phyloP scores from a whole-genome alignment of 352 stramenopile species.

The Pythium scleroteichum region DNA sequence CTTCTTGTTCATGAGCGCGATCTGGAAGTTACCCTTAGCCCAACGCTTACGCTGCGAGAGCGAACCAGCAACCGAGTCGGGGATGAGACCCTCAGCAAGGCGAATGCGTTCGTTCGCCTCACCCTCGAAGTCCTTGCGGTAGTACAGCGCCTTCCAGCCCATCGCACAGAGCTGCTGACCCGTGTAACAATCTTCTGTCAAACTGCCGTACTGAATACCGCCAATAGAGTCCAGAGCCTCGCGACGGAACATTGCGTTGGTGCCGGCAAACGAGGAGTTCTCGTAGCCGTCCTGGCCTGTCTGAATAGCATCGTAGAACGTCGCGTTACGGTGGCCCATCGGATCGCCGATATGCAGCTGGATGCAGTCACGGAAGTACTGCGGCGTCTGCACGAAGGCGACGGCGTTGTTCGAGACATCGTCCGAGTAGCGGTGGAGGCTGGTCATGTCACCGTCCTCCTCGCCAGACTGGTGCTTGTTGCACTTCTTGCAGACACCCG shows the following conservation, averaged over 20 bases:
- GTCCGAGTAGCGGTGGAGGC: constrained; percentile 38
- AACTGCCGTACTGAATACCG: constrained; percentile 50
- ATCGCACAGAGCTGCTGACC: constrained; percentile 39
- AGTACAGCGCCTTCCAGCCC: constrained; percentile 52
- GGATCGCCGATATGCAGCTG: constrained; percentile 49
- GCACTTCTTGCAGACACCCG: constrained; percentile 39
- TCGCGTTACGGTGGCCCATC: constrained; percentile 47
- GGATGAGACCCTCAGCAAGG: constrained; percentile 42
- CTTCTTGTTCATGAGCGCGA: constrained; percentile 49
- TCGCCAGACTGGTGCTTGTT: constrained; percentile 24
- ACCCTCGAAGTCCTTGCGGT: constrained; percentile 52
- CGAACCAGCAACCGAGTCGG: constrained; percentile 41
- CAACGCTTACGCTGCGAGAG: constrained; percentile 39
- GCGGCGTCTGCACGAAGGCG: constrained; percentile 48
- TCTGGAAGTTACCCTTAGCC: constrained; percentile 48
- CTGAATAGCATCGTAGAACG: constrained; percentile 51
- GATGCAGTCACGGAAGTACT: constrained; percentile 46
- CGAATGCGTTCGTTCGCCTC: constrained; percentile 45
- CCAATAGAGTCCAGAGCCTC: constrained; percentile 50
- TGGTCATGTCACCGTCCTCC: constrained; percentile 25
- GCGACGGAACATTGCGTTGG: constrained; percentile 54
- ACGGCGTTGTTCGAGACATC: constrained; percentile 44
- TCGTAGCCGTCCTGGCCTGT: constrained; percentile 50
- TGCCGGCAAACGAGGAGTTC: constrained; percentile 48
- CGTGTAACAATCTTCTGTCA: constrained; percentile 59